Percentiles rank a stretch among this genome's conserved stretches.
Conservation (phyloP, 2,329 filamentous ascomycete genomes). For the Apiospora pterosperma region DNA sequence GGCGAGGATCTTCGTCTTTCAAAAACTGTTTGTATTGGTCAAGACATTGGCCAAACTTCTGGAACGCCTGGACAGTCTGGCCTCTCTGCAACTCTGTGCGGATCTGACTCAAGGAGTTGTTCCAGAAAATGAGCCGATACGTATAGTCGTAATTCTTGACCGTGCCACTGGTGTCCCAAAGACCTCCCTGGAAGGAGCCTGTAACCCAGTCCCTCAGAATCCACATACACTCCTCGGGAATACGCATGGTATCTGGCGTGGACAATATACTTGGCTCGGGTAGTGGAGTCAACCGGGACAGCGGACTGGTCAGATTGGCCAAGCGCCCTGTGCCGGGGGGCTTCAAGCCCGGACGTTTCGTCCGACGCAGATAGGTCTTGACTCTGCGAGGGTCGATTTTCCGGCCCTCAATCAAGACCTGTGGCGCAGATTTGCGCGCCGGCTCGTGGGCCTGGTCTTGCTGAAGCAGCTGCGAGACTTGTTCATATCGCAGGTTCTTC, state of each 20-base stretch:
- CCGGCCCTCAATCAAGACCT: not conserved
- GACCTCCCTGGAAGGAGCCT: not conserved
- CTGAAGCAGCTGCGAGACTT: not conserved
- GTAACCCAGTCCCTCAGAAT: not conserved
- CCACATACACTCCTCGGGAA: slow-evolving; percentile 2
- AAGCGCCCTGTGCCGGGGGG: not conserved
- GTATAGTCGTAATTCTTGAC: not conserved
- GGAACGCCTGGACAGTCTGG: not conserved
- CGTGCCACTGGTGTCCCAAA: not conserved
- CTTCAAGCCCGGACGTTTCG: not conserved
- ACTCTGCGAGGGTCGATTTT: not conserved
- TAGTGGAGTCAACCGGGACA: not conserved
- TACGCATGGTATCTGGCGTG: not conserved
- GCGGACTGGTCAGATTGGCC: not conserved
- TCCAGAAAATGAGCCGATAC: slow-evolving; percentile 1
- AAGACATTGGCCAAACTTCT: not conserved
- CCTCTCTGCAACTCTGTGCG: not conserved
- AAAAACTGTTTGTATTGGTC: slow-evolving; percentile 3
- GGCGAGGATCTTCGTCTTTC: not conserved
- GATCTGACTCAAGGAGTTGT: not conserved
- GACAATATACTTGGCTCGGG: not conserved
- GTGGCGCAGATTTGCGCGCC: not conserved
- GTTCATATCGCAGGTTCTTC: slow-evolving; percentile 2
- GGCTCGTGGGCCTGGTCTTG: not conserved
- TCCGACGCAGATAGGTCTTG: not conserved